Evolutionary conservation across 2,329 filamentous ascomycete species (phyloP), one percentile per base, ranked within the genome.

Genomic region (Aureobasidium musti): DNA sequence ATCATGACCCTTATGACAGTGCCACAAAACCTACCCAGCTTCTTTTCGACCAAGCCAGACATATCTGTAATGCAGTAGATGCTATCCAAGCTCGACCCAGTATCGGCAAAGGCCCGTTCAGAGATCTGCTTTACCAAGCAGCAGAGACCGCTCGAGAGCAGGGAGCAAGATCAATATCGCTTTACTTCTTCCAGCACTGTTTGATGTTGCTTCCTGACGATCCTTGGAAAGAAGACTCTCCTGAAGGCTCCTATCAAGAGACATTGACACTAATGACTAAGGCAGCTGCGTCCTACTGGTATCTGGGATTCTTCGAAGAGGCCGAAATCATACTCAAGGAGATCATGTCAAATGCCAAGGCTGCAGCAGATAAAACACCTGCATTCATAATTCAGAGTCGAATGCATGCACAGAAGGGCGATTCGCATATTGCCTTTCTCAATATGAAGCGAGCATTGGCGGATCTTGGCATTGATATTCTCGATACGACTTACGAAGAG

Each of bases 191-290:
- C 76, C 86, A 84, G 52, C 86, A 87, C 65, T 92, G 91, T 57
- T 83, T 97, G 53, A 82, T 83, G 11, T 82, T 98, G n/a, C 82
- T 98, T 17, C 92, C 96, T 74, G 82, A 89, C 7, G 80, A 91
- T 63, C 88, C 91, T 0, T 98, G 94, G 94, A 82, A 86, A 49
- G 56, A 67, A 7, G 82, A 81, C 7, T 77, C 80, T 17, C 83
- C 86, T 5, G 94, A 97, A 74, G 89, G 90, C 0, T 89, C 87
- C 53, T 97, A 97, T 72, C 88, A 92, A 13, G 94, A 98, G 78
- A 96, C 92, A 0, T 82, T 96, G 69, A 87, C 89, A 69, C 82
- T 96, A 2, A 88, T 91, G 75, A 87, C 92, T 5, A 87, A 90
- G 63, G 87, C 91, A 5, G 91, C 92, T 3, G 92, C 97, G 75